These are phyloP conservation scores for Diutina siamensis DNA, from an alignment of 1,139 yeast species.

Conservation along the genomic window DNA sequence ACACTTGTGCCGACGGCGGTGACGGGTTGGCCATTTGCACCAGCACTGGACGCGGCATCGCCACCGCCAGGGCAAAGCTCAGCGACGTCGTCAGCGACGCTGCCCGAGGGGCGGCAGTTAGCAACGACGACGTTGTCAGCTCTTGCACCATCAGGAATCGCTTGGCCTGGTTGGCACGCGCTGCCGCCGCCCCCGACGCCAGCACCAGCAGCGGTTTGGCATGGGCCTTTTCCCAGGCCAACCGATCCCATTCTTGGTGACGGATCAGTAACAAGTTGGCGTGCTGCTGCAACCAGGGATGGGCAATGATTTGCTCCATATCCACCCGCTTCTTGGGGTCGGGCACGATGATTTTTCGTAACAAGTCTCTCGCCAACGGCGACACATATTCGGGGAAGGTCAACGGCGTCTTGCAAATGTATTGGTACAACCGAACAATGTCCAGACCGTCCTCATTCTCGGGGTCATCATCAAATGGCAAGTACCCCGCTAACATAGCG, in stretches of 20 bases:
- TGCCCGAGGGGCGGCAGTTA: conserved; percentile 11
- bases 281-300: conserved; percentile 81
- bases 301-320: conserved; percentile 61
- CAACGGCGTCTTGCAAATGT: conserved; percentile 81
- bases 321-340: conserved; percentile 73
- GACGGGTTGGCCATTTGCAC: background rate
- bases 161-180: conserved; percentile 15
- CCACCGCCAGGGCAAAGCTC: conserved; percentile 37
- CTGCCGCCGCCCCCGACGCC: conserved; percentile 5
- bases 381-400: conserved; percentile 93
- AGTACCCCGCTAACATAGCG: conserved; percentile 95
- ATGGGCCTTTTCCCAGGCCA: conserved; percentile 19
- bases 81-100: conserved; percentile 38
- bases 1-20: background rate
- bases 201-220: conserved; percentile 7
- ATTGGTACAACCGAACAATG: conserved; percentile 80
- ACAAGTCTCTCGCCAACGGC: conserved; percentile 83
- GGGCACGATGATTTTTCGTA: conserved; percentile 74
- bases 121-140: conserved; percentile 27
- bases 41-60: conserved; percentile 11
- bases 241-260: conserved; percentile 82
- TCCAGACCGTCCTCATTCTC: conserved; percentile 94
- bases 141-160: conserved; percentile 37
- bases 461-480: conserved; percentile 97
- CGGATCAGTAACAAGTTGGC: conserved; percentile 71